Evolutionary conservation across 305 asterid species (phyloP), one percentile per base, ranked within the genome.

Genomic region (Stenogyne calaminthoides): DNA sequence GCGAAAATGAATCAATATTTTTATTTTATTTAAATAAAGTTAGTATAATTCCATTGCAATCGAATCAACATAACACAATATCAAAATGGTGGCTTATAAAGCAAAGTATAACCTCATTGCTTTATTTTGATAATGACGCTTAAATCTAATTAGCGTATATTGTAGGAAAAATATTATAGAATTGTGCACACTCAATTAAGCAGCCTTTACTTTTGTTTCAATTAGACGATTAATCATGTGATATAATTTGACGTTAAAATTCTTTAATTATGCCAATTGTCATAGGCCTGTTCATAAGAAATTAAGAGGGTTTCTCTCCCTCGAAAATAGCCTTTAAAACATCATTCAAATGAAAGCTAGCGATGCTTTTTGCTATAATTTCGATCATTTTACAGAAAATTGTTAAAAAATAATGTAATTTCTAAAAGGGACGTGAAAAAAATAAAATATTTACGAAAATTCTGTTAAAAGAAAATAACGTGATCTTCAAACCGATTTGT

Each of bases 181-280:
- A 12, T 71, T 47, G 54, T 46, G 69, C 52, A 32, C 68, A 62
- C 32, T 47, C 70, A 62, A 62, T 62, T 51, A 72, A 63, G 19
- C 42, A 62, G 32, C 29, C 65, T 63, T 51, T 73, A 52, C 71
- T 36, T 52, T 54, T n/a, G 36, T 64, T 73, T 52, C 61, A 18
- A 46, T 47, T 52, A 60, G 70, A 72, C 37, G 66, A 25, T 54
- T 64, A 9, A 42, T 27, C 77, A 64, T 73, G 67, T 64, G 67
- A 65, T 10, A 52, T 11, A 20, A 73, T 72, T 72, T 60, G 69
- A 61, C 69, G 47, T 61, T 14, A 25, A 51, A 72, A 61, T 49
- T 49, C 20, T 49, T 49, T 49, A 46, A 46, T 46, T 46, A 49
- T 49, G 59, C 75, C 36, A 59, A 20, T 44, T 46, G 56, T 2